Evolutionary conservation across 768 basidiomycete genomes (phyloP), one percentile per base, ranked within the genome.

Genomic region (Auricularia sp.): DNA sequence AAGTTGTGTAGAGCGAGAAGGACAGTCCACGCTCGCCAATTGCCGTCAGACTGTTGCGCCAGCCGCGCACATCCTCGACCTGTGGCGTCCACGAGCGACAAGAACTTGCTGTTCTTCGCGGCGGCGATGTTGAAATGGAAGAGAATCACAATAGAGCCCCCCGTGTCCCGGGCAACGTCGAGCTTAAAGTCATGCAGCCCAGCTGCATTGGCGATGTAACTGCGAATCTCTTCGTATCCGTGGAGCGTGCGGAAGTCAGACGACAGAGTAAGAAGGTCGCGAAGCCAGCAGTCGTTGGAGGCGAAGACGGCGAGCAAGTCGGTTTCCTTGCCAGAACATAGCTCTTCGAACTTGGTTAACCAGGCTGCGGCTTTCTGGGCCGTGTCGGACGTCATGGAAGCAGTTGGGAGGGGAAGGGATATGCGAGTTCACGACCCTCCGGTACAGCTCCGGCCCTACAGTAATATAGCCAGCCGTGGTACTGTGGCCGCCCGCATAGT

Each of bases 251-350:
- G 76, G 39, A 72, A 74, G 66, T 78, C 73, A 79, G 79, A 81
- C 2, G 75, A 75, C 67, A 82, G 78, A 11, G 74, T 70, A 58
- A 81, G 74, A 33, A 78, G 62, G 66, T 82, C 80, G 5, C 78
- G 72, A 16, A 51, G 47, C 47, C 47, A 51, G 47, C 47, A 51
- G 47, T 51, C 47, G 11, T 51, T 18, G 47, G 47, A 5, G 1
- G 14, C 18, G 47, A 51, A 51, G 18, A 51, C 47, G 39, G 12
- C 12, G 39, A 8, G 7, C 39, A 42, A 7, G 39, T 42, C 39
- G 1, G 39, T 42, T 42, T 42, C 39, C 7, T 14, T 14, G 39
- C 39, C 39, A 42, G 39, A 42, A 42, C 39, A 42, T 14, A 42
- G 39, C 8, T 42, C 39, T 14, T 42, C 39, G 39, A 42, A 42